A percentile compares a stretch with the other conserved stretches of the same genome.
These are phyloP conservation scores for Pisolithus albus DNA, from an alignment of 768 basidiomycete species.

Conservation along the genomic window DNA sequence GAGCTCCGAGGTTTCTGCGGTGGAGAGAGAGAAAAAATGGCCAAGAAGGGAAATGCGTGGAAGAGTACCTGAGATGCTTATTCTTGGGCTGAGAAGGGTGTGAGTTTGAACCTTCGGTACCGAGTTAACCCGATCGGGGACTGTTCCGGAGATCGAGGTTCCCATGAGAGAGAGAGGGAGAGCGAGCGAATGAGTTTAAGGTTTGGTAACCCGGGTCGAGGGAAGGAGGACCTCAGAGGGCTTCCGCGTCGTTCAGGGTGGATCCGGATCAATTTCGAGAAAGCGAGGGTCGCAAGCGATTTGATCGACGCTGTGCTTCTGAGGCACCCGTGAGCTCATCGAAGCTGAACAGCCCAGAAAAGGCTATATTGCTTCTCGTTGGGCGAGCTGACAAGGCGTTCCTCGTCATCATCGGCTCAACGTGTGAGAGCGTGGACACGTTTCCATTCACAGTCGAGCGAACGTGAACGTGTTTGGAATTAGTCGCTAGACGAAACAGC, in stretches of 20 bases:
- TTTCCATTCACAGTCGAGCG: background rate
- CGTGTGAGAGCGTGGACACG: background rate
- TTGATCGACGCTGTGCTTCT: constrained; percentile 15
- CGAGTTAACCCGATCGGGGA: background rate
- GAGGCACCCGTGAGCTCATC: constrained; percentile 16
- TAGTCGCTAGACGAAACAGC: constrained; percentile 19
- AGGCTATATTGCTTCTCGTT: constrained; percentile 9
- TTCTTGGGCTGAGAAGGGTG: background rate
- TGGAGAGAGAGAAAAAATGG: background rate
- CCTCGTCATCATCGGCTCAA: background rate
- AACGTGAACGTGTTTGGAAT: too few species aligned
- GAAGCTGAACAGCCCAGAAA: constrained; percentile 7
- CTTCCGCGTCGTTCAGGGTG: constrained; percentile 2
- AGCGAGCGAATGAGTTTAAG: constrained; percentile 10
- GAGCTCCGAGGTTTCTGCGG: background rate
- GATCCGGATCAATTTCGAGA: constrained; percentile 9
- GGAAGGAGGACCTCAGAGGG: constrained; percentile 3
- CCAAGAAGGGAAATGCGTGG: constrained; percentile 1
- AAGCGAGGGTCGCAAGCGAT: constrained; percentile 8
- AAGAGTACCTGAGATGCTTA: background rate
- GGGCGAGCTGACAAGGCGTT: background rate
- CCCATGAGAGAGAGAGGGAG: background rate
- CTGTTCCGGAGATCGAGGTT: background rate
- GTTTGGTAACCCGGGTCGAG: constrained; percentile 11
- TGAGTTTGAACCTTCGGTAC: constrained; percentile 3